Evolutionary conservation across 2,329 filamentous ascomycete genomes (phyloP).

Genomic region (Monosporascus sp.): DNA sequence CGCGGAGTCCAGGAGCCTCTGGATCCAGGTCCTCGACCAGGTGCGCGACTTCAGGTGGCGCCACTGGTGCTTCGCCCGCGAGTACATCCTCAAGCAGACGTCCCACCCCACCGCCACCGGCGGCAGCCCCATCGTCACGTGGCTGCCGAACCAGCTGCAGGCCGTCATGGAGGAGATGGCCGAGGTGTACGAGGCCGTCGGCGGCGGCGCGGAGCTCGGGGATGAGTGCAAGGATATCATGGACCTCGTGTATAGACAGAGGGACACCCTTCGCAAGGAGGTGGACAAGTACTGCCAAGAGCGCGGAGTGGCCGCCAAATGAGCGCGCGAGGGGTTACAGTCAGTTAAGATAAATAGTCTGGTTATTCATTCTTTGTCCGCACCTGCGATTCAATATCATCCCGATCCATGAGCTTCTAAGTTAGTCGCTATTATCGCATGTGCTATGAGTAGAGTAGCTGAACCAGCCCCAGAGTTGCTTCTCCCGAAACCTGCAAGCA

Average conservation of each 20-base stretch:
- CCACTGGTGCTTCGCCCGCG: constrained; percentile 79
- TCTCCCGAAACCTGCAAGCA: no score
- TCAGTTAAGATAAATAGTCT: not conserved
- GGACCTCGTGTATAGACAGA: constrained; percentile 59
- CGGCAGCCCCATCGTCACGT: constrained; percentile 76
- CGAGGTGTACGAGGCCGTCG: constrained; percentile 45
- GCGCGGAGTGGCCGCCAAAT: constrained; percentile 29
- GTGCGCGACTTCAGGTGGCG: constrained; percentile 78
- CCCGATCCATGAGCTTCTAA: no score
- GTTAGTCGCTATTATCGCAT: no score
- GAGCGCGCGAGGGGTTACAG: not conserved
- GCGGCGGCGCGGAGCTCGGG: constrained; percentile 38
- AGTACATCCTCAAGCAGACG: constrained; percentile 78
- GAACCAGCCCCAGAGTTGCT: no score
- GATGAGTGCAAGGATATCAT: constrained; percentile 54
- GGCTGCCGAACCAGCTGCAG: constrained; percentile 75
- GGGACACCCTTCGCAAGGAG: constrained; percentile 63
- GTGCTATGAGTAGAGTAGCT: no score
- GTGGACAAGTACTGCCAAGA: constrained; percentile 70
- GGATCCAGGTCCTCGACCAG: constrained; percentile 63
- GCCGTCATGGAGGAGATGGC: constrained; percentile 70
- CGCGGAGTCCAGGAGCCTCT: constrained; percentile 51
- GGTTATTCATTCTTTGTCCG: not conserved
- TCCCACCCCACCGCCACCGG: constrained; percentile 73
- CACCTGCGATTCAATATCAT: no score